Conservation (phyloP, 2,329 filamentous ascomycete genomes). For the Ambrosiella xylebori region DNA sequence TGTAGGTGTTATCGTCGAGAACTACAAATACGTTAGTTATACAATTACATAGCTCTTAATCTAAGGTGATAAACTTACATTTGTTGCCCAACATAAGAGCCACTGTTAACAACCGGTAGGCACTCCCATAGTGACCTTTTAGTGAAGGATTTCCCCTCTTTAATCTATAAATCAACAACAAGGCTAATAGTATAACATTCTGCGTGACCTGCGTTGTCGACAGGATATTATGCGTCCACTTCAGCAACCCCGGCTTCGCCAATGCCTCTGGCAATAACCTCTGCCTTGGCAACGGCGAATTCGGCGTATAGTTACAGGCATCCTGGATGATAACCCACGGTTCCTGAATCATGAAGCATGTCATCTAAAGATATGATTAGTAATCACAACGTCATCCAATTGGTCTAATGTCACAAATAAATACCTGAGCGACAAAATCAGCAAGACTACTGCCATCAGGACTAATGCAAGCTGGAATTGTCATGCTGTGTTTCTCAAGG, state of each 20-base stretch:
- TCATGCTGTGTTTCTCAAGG: constrained; percentile 42
- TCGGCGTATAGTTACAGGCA: constrained; percentile 42
- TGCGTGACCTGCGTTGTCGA: constrained; percentile 91
- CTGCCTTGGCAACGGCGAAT: constrained; percentile 21
- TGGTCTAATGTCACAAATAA: neutral
- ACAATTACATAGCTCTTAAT: neutral
- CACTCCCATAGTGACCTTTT: constrained; percentile 80
- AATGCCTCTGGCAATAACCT: constrained; percentile 53
- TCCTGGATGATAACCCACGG: constrained; percentile 60
- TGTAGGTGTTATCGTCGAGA: constrained; percentile 96
- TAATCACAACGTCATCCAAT: neutral
- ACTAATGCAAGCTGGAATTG: constrained; percentile 61
- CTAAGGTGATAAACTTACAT: constrained; percentile 40
- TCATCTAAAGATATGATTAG: constrained; percentile 43
- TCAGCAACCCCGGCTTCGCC: constrained; percentile 31
- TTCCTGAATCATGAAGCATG: constrained; percentile 96
- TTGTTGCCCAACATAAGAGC: constrained; percentile 97
- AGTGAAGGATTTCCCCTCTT: constrained; percentile 82
- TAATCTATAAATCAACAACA: constrained; percentile 83
- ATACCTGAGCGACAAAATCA: constrained; percentile 69
- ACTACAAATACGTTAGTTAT: constrained; percentile 29
- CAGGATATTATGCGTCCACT: constrained; percentile 84
- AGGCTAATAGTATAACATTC: constrained; percentile 78
- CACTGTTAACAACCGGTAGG: constrained; percentile 81
- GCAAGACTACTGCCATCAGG: constrained; percentile 57